Evolutionary conservation across 2,329 filamentous ascomycete species (phyloP).

Genomic region (Fonsecaea multimorphosa): DNA sequence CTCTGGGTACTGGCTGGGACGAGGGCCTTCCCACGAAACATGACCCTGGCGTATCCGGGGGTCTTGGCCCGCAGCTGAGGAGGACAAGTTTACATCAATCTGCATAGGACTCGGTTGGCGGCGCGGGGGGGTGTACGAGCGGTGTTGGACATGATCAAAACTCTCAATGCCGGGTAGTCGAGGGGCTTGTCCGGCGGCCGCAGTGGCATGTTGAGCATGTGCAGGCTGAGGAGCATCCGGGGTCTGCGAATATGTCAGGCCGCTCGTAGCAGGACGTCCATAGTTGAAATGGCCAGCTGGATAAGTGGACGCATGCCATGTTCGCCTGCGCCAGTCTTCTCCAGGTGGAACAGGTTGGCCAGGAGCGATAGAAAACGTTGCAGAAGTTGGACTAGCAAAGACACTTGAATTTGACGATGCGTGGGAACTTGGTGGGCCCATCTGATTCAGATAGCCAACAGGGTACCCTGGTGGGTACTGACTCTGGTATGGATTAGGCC

Average conservation of each 20-base stretch:
- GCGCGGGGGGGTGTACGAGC: slow-evolving; percentile 61
- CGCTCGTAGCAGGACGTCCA: slow-evolving; percentile 70
- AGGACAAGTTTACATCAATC: slow-evolving; percentile 61
- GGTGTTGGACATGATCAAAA: slow-evolving; percentile 76
- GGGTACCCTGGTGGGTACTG: slow-evolving; percentile 34
- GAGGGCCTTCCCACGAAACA: slow-evolving; percentile 52
- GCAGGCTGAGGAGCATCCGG: slow-evolving; percentile 67
- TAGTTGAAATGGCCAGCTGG: slow-evolving; percentile 63
- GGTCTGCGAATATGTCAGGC: slow-evolving; percentile 76
- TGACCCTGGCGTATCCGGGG: slow-evolving; percentile 50
- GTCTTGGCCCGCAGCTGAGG: slow-evolving; percentile 46
- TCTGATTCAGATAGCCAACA: slow-evolving; percentile 50
- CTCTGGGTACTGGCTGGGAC: slow-evolving; percentile 46
- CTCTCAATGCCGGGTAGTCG: slow-evolving; percentile 90
- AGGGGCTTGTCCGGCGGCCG: slow-evolving; percentile 63
- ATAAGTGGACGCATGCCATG: slow-evolving; percentile 80
- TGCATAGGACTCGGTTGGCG: slow-evolving; percentile 78
- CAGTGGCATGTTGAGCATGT: slow-evolving; percentile 56
- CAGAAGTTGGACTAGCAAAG: slow-evolving; percentile 70
- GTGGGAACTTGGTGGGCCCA: slow-evolving; percentile 63
- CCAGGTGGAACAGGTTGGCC: slow-evolving; percentile 58
- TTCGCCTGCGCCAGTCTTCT: slow-evolving; percentile 79
- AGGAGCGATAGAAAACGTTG: slow-evolving; percentile 63
- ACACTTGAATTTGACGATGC: slow-evolving; percentile 64
- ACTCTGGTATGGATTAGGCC: slow-evolving; percentile 74